Evolutionary conservation across 768 basidiomycete genomes (phyloP).

Genomic region (Suillus discolor): DNA sequence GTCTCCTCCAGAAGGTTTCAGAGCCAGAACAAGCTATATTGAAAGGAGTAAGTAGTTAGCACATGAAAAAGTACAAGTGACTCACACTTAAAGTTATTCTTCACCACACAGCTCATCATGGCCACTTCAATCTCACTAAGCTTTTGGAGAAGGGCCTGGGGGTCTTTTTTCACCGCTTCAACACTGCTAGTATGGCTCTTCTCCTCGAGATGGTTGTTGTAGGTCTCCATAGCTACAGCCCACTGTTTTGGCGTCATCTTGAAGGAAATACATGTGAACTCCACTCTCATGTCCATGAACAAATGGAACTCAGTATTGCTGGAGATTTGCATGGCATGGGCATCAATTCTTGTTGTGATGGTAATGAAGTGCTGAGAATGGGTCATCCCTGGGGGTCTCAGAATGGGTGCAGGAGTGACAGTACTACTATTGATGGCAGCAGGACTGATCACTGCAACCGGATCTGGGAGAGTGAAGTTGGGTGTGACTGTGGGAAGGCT

Average conservation of each 20-base stretch:
- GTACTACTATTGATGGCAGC: too few relatives aligned
- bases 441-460: too few relatives aligned
- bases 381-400: background rate
- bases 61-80: background rate
- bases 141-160: constrained; percentile 15
- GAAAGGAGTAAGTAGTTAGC: background rate
- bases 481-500: too few relatives aligned
- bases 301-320: constrained; percentile 17
- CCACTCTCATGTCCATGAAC: constrained; percentile 24
- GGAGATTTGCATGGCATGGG: constrained; percentile 11
- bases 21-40: constrained; percentile 6
- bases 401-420: background rate
- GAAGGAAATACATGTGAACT: constrained; percentile 20
- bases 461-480: too few relatives aligned
- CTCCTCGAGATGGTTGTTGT: constrained; percentile 13
- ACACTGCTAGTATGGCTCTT: background rate
- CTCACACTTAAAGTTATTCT: constrained; percentile 18
- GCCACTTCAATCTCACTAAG: constrained; percentile 13
- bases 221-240: constrained; percentile 16
- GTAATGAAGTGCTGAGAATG: constrained; percentile 9
- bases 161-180: constrained; percentile 9
- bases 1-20: constrained; percentile 15
- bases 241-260: constrained; percentile 21
- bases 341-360: constrained; percentile 10
- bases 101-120: constrained; percentile 11